Conservation (phyloP, 1,284 basidiomycete genomes). For the Pseudozyma pruni region DNA sequence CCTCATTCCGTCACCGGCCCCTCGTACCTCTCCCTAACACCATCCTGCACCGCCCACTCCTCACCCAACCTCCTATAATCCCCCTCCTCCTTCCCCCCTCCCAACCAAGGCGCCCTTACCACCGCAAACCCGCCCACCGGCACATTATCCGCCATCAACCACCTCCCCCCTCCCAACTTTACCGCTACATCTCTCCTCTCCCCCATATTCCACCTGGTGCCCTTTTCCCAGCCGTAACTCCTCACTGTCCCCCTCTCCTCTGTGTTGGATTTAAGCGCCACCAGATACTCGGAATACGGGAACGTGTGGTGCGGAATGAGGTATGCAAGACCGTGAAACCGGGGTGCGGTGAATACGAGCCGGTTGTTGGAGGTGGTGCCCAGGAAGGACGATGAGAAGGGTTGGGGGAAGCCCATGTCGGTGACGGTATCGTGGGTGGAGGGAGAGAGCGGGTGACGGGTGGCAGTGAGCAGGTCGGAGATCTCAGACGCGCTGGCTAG, state of each 20-base stretch:
- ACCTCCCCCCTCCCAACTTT: background rate
- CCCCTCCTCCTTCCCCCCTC: background rate
- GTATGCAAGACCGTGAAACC: background rate
- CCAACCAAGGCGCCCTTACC: background rate
- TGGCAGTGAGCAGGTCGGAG: background rate
- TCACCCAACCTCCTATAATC: background rate
- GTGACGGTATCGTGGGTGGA: background rate
- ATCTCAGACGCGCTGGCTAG: too few relatives aligned
- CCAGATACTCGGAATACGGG: background rate
- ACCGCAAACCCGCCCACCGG: background rate
- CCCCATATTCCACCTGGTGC: background rate
- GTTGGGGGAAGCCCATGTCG: background rate
- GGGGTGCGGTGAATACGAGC: background rate
- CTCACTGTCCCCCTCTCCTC: background rate
- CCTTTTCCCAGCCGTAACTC: background rate
- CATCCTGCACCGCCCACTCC: background rate
- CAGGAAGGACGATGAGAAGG: background rate
- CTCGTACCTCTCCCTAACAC: too few relatives aligned
- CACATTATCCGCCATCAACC: constrained; percentile 1
- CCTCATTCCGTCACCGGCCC: too few relatives aligned
- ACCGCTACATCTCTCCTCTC: background rate
- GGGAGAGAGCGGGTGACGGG: background rate
- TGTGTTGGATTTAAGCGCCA: background rate
- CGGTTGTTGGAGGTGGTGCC: background rate
- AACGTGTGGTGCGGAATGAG: background rate